Conservation (phyloP, 805 yeast genomes). For the Komagataella ulmi region DNA sequence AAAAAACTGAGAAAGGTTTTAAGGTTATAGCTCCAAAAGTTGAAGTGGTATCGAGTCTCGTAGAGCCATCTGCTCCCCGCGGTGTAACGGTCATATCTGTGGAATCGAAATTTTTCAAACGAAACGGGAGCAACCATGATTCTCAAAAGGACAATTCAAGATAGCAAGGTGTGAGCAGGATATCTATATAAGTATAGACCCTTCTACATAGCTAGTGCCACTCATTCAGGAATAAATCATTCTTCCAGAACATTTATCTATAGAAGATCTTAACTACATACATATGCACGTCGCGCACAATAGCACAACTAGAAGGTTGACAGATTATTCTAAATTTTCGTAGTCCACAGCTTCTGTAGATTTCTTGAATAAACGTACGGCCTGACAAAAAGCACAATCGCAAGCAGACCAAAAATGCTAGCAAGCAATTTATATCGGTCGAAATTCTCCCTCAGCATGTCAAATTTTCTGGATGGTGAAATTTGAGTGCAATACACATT, state of each 20-base stretch:
- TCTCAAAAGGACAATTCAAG: neutral
- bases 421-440: slow-evolving; percentile 48
- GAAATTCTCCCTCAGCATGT: slow-evolving; percentile 53
- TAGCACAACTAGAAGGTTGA: neutral
- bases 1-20: neutral
- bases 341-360: slow-evolving; percentile 12
- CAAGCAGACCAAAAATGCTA: slow-evolving; percentile 42
- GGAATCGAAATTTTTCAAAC: neutral
- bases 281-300: neutral
- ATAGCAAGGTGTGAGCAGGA: neutral
- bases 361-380: slow-evolving; percentile 46
- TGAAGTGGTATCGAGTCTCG: slow-evolving; percentile 1
- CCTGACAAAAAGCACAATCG: slow-evolving; percentile 31
- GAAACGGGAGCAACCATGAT: neutral
- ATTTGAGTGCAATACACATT: slow-evolving; percentile 69
- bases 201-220: neutral
- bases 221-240: neutral
- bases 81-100: slow-evolving; percentile 1
- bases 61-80: neutral
- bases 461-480: slow-evolving; percentile 78
- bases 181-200: neutral
- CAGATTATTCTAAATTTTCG: neutral
- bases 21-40: neutral
- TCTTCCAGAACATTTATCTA: neutral
- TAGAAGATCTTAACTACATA: neutral